These are phyloP conservation scores for Lentinula novae-zelandiae DNA, from an alignment of 1,284 basidiomycete genomes.

Conservation along the genomic window DNA sequence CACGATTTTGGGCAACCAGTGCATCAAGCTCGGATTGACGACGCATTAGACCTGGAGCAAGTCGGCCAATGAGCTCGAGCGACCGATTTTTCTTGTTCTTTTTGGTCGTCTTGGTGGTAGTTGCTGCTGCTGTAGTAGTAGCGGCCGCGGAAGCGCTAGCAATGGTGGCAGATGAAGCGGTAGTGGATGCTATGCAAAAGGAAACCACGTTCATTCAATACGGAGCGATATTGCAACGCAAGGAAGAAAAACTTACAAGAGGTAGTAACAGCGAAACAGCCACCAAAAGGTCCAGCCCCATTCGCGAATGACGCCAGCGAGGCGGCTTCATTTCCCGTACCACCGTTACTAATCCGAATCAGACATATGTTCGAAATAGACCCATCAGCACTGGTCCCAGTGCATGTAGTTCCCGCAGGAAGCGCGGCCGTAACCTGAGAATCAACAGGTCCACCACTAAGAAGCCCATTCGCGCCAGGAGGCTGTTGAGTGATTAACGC, in stretches of 20 bases:
- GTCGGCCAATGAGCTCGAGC: neutral
- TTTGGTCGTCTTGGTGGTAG: conserved; percentile 3
- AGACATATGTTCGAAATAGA: conserved; percentile 16
- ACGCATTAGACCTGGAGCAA: neutral
- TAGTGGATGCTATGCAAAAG: neutral
- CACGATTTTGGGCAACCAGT: conserved; percentile 6
- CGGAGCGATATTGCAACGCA: too few relatives aligned
- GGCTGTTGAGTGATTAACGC: conserved; percentile 17
- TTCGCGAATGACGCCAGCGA: conserved; percentile 17
- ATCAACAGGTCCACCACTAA: conserved; percentile 20
- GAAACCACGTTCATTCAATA: too few relatives aligned
- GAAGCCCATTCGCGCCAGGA: conserved; percentile 18
- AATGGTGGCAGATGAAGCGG: neutral
- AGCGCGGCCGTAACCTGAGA: conserved; percentile 17
- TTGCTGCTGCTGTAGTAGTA: neutral
- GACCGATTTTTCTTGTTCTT: neutral
- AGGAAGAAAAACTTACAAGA: neutral
- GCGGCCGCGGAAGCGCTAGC: conserved; percentile 1
- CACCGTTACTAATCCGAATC: conserved; percentile 21
- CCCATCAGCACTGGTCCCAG: conserved; percentile 14
- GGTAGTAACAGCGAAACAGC: conserved; percentile 18
- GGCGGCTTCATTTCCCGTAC: conserved; percentile 1
- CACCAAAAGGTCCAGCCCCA: conserved; percentile 22
- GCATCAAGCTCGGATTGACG: conserved; percentile 8
- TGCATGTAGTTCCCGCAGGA: conserved; percentile 17